Evolutionary conservation across 257 asterid genomes (phyloP), one percentile per base, ranked within the genome.

Genomic region (Catharanthus roseus): DNA sequence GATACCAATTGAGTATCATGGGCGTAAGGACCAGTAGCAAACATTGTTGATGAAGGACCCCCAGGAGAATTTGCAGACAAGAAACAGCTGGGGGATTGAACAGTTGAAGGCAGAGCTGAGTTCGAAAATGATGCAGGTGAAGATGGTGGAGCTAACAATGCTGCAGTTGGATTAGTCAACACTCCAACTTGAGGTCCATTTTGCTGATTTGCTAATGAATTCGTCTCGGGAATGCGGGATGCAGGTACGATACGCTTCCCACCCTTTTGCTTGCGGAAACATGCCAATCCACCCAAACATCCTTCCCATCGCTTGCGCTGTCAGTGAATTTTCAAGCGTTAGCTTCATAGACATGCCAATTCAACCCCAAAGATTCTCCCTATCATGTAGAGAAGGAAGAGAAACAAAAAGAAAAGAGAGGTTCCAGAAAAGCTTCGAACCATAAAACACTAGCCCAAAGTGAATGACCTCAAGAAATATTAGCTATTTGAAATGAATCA

Each of bases 301-400:
- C 91, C 88, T 72, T 88, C 86, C 97, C 96, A 91, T 79, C 95
- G 85, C 84, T 91, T 91, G 58, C 85, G 84, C 96, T 91, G 85
- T 72, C 79, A 85, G 79, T 21, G 28, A 21, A 65, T 16, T 61
- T 51, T 38, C 57, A 77, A 76, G 34, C 50, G 68, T 80, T 75
- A 83, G 76, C 75, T 72, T 12, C 26, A 16, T 15, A 7, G 15
- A 3, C 13, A 62, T 34, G 29, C 28, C 26, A 61, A 33, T 61
- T 61, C 66, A 18, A 41, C 26, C 44, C 21, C 3, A 33, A 62
- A 34, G 0, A 28, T 34, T 7, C 15, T 62, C 8, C 44, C 15
- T 18, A 8, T 19, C 42, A 16, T 49, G 55, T 49, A 57, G 19
- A 58, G 45, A 33, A 36, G 3, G 10, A 36, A 19, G 23, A 61